Evolutionary conservation across 176 grass and related monocot species (phyloP), one percentile per base, ranked within the genome.

Genomic region (Musa acuminata): DNA sequence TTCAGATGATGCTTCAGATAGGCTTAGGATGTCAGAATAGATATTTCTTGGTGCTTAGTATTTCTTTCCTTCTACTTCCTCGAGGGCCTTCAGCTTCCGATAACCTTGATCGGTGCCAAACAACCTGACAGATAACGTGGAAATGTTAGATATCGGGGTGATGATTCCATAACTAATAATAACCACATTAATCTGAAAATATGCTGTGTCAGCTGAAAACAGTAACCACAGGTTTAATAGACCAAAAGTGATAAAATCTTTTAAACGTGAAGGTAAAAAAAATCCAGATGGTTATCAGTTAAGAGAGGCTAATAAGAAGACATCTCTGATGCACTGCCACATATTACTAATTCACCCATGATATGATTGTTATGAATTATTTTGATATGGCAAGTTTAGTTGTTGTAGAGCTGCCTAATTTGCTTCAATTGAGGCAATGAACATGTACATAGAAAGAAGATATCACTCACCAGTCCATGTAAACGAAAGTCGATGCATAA

Each of bases 51-150:
- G 2, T 13, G n/a, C 72, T 73, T 53, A 80, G 14, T 29, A 52
- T 14, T 64, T 24, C 11, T 80, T 80, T n/a, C 22, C 49, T 80
- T 80, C 78, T 14, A 24, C 11, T 49, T 73, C 55, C 55, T 72
- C 78, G 0, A 73, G 49, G 14, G 78, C 78, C 58, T 80, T 80
- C 14, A 73, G 57, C 69, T 80, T 80, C 8, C 78, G 69, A 71
- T 80, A 80, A 49, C 69, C 78, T 52, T 64, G 63, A 72, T 80
- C 78, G 19, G 68, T 80, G 55, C 78, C 78, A 53, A 80, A 80
- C 20, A 80, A 29, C 78, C 78, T 80, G 69, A 63, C 43, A 80
- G 48, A 64, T 16, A 29, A 54, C 16, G 50, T 3, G 11, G 21
- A 11, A 35, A 77, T 52, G 4, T 14, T 12, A 11, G 19, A 49